These are phyloP conservation scores for Fusarium chuoi DNA, from an alignment of 2,329 filamentous ascomycete species.

Conservation along the genomic window DNA sequence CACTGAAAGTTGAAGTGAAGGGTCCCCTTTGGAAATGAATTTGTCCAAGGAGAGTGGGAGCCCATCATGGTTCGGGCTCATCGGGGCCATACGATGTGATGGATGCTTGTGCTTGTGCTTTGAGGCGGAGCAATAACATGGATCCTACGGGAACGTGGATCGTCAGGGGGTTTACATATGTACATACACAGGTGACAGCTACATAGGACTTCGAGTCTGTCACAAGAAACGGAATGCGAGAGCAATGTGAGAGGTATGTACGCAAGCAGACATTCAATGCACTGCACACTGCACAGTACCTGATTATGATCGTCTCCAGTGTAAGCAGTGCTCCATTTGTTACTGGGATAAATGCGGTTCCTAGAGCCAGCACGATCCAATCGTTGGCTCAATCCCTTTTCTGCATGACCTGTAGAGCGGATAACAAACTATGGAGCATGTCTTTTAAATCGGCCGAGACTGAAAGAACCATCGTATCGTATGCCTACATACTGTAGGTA, in stretches of 20 bases:
- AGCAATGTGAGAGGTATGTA: background rate
- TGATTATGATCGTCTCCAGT: slow-evolving; percentile 28
- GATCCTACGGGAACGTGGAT: slow-evolving; percentile 5
- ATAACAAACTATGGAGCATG: slow-evolving; percentile 15
- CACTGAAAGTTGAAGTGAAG: slow-evolving; percentile 14
- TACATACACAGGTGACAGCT: background rate
- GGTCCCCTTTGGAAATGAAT: slow-evolving; percentile 28
- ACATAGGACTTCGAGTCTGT: background rate
- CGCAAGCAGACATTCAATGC: slow-evolving; percentile 4
- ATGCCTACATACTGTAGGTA: background rate
- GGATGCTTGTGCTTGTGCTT: background rate
- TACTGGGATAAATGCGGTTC: slow-evolving; percentile 13
- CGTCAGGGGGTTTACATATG: background rate
- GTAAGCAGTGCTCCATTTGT: slow-evolving; percentile 3
- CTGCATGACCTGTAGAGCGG: slow-evolving; percentile 29
- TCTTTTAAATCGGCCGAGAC: slow-evolving; percentile 24
- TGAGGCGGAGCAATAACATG: slow-evolving; percentile 11
- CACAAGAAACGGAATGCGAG: background rate
- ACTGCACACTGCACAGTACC: slow-evolving; percentile 1
- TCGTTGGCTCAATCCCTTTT: slow-evolving; percentile 23
- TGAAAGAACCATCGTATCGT: background rate
- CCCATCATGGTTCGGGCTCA: slow-evolving; percentile 5
- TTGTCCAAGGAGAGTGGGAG: slow-evolving; percentile 10
- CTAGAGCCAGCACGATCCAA: slow-evolving; percentile 14
- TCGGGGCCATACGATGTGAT: background rate